Evolutionary conservation across 2,329 filamentous ascomycete species (phyloP).

Genomic region (Chaetomium globosum): DNA sequence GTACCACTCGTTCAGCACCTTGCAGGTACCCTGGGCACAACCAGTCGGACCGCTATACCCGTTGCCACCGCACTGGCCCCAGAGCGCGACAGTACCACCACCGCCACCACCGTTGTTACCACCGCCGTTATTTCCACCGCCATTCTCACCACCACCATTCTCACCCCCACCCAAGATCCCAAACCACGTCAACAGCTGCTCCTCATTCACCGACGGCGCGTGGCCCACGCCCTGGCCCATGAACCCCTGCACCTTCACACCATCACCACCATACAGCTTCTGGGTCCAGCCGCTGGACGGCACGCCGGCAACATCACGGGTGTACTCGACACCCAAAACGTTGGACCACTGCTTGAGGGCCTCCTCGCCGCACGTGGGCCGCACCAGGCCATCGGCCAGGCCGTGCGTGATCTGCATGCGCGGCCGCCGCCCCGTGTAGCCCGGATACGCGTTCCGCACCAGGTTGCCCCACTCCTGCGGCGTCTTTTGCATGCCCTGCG

Average conservation of each 20-base stretch:
- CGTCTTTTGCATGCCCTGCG: constrained; percentile 36
- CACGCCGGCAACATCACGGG: constrained; percentile 36
- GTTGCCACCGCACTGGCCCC: background rate
- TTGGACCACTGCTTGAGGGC: constrained; percentile 42
- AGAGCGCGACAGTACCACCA: background rate
- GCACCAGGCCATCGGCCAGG: constrained; percentile 37
- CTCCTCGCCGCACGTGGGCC: constrained; percentile 36
- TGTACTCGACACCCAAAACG: constrained; percentile 35
- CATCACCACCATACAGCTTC: constrained; percentile 41
- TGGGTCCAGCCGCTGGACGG: constrained; percentile 40
- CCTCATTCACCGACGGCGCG: constrained; percentile 39
- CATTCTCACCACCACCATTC: background rate
- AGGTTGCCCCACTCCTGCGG: constrained; percentile 37
- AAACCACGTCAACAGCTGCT: constrained; percentile 36
- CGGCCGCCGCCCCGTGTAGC: constrained; percentile 39
- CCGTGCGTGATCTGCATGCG: constrained; percentile 41
- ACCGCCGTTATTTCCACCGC: too few species aligned
- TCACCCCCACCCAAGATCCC: constrained; percentile 17
- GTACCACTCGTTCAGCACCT: background rate
- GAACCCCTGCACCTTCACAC: constrained; percentile 40
- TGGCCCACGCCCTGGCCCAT: constrained; percentile 40
- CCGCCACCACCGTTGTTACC: too few species aligned
- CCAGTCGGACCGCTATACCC: background rate
- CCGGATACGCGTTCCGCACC: constrained; percentile 38
- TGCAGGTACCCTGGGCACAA: background rate